Evolutionary conservation across 1,139 yeast genomes (phyloP).

Genomic region (Blastobotrys arbuscula): DNA sequence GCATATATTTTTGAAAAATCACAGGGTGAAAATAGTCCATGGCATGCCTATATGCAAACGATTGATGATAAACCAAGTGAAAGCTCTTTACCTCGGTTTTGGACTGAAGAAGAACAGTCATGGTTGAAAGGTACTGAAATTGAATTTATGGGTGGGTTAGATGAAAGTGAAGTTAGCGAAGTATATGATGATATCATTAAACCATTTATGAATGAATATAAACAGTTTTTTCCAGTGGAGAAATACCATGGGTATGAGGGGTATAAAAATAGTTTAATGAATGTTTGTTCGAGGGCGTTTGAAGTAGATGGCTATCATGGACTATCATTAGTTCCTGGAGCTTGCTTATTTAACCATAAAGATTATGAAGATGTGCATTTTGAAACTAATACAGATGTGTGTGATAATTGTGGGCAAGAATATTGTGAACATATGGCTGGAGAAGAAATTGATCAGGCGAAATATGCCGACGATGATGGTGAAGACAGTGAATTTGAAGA

Average conservation of each 20-base stretch:
- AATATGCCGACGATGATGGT: conserved; percentile 28
- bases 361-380: conserved; percentile 60
- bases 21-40: conserved; percentile 58
- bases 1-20: conserved; percentile 66
- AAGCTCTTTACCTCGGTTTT: conserved; percentile 44
- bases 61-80: conserved; percentile 38
- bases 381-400: conserved; percentile 65
- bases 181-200: conserved; percentile 44
- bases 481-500: conserved; percentile 23
- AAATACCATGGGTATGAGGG: conserved; percentile 26
- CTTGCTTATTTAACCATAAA: conserved; percentile 80
- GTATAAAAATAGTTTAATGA: conserved; percentile 32
- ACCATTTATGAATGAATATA: conserved; percentile 29
- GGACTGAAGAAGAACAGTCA: conserved; percentile 49
- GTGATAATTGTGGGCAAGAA: conserved; percentile 64
- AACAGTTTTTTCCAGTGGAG: conserved; percentile 20
- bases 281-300: conserved; percentile 71
- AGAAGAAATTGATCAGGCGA: conserved; percentile 17
- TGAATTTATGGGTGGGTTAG: conserved; percentile 57
- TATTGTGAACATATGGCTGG: conserved; percentile 33
- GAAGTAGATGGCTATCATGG: conserved; percentile 71
- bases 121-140: conserved; percentile 62
- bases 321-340: conserved; percentile 80
- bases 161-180: conserved; percentile 49
- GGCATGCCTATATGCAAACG: conserved; percentile 61